Evolutionary conservation across 805 yeast genomes (phyloP).

Genomic region (Starmerella bombicola): DNA sequence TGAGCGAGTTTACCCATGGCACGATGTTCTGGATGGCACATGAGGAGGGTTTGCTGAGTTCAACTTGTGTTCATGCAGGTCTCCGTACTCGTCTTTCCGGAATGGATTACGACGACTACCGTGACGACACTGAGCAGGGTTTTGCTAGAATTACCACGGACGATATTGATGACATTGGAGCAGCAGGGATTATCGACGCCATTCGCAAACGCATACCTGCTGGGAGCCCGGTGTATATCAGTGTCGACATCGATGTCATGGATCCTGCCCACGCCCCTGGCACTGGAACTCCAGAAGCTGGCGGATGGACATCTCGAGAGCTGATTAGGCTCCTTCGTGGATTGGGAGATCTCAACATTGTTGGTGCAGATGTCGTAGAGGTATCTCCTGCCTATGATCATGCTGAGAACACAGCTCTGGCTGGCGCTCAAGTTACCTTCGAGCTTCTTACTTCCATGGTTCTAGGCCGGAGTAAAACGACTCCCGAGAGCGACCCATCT

Average conservation of each 20-base stretch:
- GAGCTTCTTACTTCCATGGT: constrained; percentile 69
- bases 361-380: constrained; percentile 71
- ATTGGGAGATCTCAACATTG: constrained; percentile 45
- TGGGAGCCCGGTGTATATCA: constrained; percentile 52
- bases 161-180: constrained; percentile 58
- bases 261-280: constrained; percentile 69
- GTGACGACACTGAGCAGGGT: constrained; percentile 57
- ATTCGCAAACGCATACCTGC: constrained; percentile 48
- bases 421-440: constrained; percentile 54
- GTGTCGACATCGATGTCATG: constrained; percentile 62
- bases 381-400: constrained; percentile 55
- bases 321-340: constrained; percentile 47
- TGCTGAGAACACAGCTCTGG: constrained; percentile 48
- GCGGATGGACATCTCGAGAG: constrained; percentile 61
- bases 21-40: constrained; percentile 75
- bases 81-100: constrained; percentile 63
- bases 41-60: constrained; percentile 50
- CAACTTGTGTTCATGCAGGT: constrained; percentile 62
- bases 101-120: constrained; percentile 44
- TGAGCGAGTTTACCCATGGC: constrained; percentile 63
- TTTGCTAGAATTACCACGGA: constrained; percentile 59
- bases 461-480: constrained; percentile 29
- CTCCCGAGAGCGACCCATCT: constrained; percentile 22
- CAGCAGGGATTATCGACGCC: constrained; percentile 42
- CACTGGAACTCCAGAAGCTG: constrained; percentile 68